These are phyloP conservation scores for Claviceps capensis DNA, from an alignment of 2,329 filamentous ascomycete species.

Conservation along the genomic window DNA sequence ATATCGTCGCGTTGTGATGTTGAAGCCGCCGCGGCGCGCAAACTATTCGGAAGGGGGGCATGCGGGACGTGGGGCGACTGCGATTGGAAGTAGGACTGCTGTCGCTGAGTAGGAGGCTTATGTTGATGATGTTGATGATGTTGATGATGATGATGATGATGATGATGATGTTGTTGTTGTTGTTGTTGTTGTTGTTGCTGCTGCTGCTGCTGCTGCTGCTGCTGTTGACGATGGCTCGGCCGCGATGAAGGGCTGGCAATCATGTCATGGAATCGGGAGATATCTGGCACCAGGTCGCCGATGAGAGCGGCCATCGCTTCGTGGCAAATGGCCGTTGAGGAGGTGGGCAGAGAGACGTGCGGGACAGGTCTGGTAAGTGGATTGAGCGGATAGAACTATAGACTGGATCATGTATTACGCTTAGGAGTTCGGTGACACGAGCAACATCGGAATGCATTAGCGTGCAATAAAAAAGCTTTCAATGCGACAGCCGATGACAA, in stretches of 20 bases:
- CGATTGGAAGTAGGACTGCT: conserved; percentile 10
- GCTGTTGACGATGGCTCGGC: conserved; percentile 30
- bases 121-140: neutral
- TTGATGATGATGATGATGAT: neutral
- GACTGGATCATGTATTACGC: neutral
- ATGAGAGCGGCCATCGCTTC: conserved; percentile 51
- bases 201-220: neutral
- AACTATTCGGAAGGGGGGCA: conserved; percentile 17
- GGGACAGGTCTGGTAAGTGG: neutral
- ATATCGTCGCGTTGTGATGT: conserved; percentile 13
- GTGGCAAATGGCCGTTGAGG: conserved; percentile 7
- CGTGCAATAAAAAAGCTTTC: neutral
- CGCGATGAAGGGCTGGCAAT: conserved; percentile 38
- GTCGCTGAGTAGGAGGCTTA: conserved; percentile 15
- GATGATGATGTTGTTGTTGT: neutral
- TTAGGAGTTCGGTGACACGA: neutral
- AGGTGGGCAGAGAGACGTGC: neutral
- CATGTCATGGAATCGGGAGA: conserved; percentile 57
- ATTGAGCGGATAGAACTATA: neutral
- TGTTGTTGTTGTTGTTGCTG: neutral
- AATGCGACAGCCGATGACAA: neutral
- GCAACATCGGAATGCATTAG: neutral
- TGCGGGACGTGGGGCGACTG: conserved; percentile 9
- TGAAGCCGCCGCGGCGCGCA: conserved; percentile 7
- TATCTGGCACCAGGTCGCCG: conserved; percentile 61